phyloP scores from a whole-genome alignment of 352 stramenopile species.

The Globisporangium paddicum region DNA sequence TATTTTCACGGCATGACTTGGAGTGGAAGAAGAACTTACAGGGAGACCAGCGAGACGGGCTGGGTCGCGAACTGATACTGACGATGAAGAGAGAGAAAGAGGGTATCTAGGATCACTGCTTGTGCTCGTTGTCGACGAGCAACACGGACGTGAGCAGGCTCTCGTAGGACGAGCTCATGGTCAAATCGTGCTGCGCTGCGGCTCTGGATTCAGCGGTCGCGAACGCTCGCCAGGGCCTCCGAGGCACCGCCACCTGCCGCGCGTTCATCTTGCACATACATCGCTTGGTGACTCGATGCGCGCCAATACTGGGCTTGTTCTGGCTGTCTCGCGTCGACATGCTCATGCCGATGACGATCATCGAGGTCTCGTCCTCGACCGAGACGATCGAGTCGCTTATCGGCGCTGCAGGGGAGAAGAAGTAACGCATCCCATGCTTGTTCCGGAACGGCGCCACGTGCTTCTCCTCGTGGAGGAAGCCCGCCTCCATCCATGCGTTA shows the following conservation, averaged over 20 bases:
- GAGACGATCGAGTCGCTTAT: constrained; percentile 6
- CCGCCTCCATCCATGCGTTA: constrained; percentile 60
- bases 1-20: not conserved
- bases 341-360: constrained; percentile 17
- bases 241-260: constrained; percentile 2
- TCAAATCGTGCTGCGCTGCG: constrained; percentile 11
- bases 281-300: not conserved
- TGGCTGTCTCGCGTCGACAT: constrained; percentile 8
- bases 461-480: constrained; percentile 46
- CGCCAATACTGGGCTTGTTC: not conserved
- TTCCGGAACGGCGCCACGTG: constrained; percentile 35
- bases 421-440: constrained; percentile 9
- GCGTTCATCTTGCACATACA: constrained; percentile 13
- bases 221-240: constrained; percentile 5
- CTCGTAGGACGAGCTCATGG: constrained; percentile 16
- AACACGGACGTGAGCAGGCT: constrained; percentile 11
- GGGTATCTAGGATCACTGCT: not conserved
- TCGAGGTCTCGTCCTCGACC: constrained; percentile 6
- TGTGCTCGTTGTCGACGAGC: not conserved
- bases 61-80: not conserved
- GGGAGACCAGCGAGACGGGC: too few species aligned
- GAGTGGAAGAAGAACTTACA: not conserved
- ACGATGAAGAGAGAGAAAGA: not conserved
- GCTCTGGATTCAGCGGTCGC: constrained; percentile 10
- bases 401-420: constrained; percentile 1